Evolutionary conservation across 257 asterid species (phyloP).

Genomic region (Misopates orontium): DNA sequence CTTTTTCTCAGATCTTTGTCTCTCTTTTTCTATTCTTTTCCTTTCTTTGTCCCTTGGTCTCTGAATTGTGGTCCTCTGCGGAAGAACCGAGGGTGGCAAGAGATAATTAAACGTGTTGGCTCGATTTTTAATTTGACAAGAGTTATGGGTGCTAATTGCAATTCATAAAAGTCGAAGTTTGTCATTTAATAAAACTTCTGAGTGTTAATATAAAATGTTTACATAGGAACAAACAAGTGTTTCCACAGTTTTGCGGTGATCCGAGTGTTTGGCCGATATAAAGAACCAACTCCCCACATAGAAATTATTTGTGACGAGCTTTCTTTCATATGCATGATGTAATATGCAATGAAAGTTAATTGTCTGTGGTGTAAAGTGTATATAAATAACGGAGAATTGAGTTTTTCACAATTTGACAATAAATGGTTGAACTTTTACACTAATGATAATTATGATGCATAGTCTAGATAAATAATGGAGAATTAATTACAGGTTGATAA

Average conservation of each 20-base stretch:
- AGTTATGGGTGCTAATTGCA: neutral
- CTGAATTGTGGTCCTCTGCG: conserved; percentile 20
- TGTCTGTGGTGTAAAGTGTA: too few species aligned
- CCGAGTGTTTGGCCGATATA: conserved; percentile 16
- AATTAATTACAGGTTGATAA: too few species aligned
- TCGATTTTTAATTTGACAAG: neutral
- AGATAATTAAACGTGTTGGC: neutral
- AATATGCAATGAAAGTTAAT: too few species aligned
- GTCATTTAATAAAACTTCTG: neutral
- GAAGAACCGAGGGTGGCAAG: neutral
- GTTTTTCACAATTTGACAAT: too few species aligned
- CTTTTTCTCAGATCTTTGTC: conserved; percentile 8
- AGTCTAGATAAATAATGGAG: too few species aligned
- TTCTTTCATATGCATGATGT: too few species aligned
- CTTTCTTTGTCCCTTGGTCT: conserved; percentile 21
- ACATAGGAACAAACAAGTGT: too few species aligned
- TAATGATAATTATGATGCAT: too few species aligned
- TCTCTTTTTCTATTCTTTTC: neutral
- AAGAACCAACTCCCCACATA: too few species aligned
- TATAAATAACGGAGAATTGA: too few species aligned
- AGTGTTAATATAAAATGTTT: neutral
- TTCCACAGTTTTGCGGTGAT: neutral
- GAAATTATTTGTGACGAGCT: too few species aligned
- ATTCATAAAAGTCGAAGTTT: neutral
- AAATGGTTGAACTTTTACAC: too few species aligned